Conservation (phyloP, 1,284 basidiomycete genomes). For the Schizophyllum commune region DNA sequence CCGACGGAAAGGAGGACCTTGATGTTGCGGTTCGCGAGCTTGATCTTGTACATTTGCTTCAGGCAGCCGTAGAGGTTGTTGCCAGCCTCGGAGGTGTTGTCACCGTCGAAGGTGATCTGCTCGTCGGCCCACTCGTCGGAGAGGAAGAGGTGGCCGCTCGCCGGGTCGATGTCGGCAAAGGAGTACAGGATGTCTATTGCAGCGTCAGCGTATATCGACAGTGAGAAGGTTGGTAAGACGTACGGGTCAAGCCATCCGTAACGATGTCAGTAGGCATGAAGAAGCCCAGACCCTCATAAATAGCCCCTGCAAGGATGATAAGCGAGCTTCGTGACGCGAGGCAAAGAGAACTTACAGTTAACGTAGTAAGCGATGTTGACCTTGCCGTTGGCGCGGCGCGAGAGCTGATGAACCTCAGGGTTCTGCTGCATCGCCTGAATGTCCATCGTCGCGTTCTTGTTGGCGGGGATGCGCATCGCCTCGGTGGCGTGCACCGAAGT, state of each 20-base stretch:
- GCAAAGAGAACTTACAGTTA: no score
- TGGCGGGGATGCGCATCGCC: neutral
- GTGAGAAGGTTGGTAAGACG: slow-evolving; percentile 10
- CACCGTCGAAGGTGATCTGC: slow-evolving; percentile 41
- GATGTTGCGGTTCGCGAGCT: slow-evolving; percentile 67
- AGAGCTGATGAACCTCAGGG: slow-evolving; percentile 33
- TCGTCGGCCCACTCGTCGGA: slow-evolving; percentile 83
- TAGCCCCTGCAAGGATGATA: neutral
- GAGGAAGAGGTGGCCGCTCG: slow-evolving; percentile 59
- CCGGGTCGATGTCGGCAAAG: slow-evolving; percentile 74
- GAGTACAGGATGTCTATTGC: slow-evolving; percentile 73
- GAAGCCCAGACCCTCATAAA: neutral
- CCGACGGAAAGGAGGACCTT: slow-evolving; percentile 77
- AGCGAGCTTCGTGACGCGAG: no score
- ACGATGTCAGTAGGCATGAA: slow-evolving; percentile 43
- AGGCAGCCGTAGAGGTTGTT: slow-evolving; percentile 84
- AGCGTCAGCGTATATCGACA: neutral
- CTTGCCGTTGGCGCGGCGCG: slow-evolving; percentile 42
- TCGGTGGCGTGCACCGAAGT: neutral
- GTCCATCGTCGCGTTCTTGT: slow-evolving; percentile 2
- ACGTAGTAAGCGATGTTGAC: slow-evolving; percentile 59
- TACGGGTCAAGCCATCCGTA: slow-evolving; percentile 42
- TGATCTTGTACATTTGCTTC: slow-evolving; percentile 75
- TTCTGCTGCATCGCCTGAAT: slow-evolving; percentile 20
- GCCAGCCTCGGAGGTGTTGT: slow-evolving; percentile 55